Percentiles rank a stretch among this genome's conserved stretches.
Conservation (phyloP, 1,284 basidiomycete species). For the Amylostereum areolatum region DNA sequence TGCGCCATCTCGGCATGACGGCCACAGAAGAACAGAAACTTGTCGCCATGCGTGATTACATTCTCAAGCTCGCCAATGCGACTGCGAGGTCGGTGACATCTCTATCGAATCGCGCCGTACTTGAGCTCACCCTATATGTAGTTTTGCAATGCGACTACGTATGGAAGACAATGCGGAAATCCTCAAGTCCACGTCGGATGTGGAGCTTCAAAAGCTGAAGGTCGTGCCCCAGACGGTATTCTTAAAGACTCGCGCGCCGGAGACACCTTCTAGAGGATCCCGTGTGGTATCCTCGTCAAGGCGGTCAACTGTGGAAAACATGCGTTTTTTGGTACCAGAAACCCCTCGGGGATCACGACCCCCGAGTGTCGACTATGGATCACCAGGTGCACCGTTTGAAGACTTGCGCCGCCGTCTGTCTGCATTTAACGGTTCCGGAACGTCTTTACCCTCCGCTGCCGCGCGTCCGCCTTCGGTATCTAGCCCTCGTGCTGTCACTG, state of each 20-base stretch:
- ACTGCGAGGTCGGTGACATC: slow-evolving; percentile 41
- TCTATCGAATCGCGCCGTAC: neutral
- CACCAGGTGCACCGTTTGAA: slow-evolving; percentile 54
- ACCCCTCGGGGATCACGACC: slow-evolving; percentile 40
- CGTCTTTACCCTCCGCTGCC: slow-evolving; percentile 45
- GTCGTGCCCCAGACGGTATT: slow-evolving; percentile 97
- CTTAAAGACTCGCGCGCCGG: slow-evolving; percentile 55
- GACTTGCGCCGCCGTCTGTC: slow-evolving; percentile 68
- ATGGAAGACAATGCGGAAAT: slow-evolving; percentile 58
- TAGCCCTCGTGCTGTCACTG: slow-evolving; percentile 15
- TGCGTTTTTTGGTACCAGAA: slow-evolving; percentile 35
- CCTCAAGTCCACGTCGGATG: slow-evolving; percentile 59
- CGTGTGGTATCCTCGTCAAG: slow-evolving; percentile 27
- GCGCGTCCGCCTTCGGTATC: slow-evolving; percentile 31
- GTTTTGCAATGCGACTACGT: slow-evolving; percentile 58
- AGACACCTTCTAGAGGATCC: slow-evolving; percentile 29
- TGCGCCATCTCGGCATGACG: slow-evolving; percentile 82
- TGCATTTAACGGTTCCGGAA: slow-evolving; percentile 62
- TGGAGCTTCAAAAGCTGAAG: slow-evolving; percentile 77
- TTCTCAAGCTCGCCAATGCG: slow-evolving; percentile 76
- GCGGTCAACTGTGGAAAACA: slow-evolving; percentile 29
- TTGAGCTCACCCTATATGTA: slow-evolving; percentile 18
- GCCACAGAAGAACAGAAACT: slow-evolving; percentile 76
- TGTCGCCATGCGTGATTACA: slow-evolving; percentile 81
- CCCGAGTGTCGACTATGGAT: slow-evolving; percentile 37